Evolutionary conservation across 148 eudicot genomes (phyloP), one percentile per base, ranked within the genome.

Genomic region (Rhododendron griersonianum): DNA sequence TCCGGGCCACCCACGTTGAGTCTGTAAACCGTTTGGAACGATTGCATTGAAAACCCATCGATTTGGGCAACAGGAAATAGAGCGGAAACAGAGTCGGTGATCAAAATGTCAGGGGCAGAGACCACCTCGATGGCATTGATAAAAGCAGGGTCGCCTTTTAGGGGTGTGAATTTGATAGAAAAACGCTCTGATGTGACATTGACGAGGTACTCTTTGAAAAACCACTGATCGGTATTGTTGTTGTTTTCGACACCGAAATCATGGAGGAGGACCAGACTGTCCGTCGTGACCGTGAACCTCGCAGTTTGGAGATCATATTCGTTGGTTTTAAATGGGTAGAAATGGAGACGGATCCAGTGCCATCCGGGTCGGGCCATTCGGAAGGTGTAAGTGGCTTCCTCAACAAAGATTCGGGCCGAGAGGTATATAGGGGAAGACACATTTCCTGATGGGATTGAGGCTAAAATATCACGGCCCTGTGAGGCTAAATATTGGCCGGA

Each of bases 291-390:
- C 13, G 86, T 83, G 79, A 96, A 95, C 21, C 86, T 89, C 0
- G 99, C 92, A 0, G 88, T 85, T 4, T 93, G 90, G 2, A 96
- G 91, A 15, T 94, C 89, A 75, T 88, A 91, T 21, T 90, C 92
- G 16, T 90, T 86, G 74, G 83, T 91, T 4, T 89, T 73, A 0
- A 95, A 33, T 0, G 98, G 94, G 47, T 85, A 87, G 82, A 96
- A 96, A 85, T 95, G 93, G 19, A 96, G 93, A 30, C 99, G 90
- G 25, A 95, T 90, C 98, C 98, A 95, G 90, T 95, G 99, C 96
- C 94, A 96, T 11, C 99, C 98, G 0, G 98, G 90, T 2, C 92
- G 92, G 44, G 91, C 81, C 69, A 94, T 85, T 25, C 84, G 89
- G 59, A 95, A 96, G 0, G 94, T 80, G 88, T 95, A 96, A 2